Base-by-base conservation (phyloP, 2,329 filamentous ascomycete genomes). In the Acarospora socialis region DNA sequence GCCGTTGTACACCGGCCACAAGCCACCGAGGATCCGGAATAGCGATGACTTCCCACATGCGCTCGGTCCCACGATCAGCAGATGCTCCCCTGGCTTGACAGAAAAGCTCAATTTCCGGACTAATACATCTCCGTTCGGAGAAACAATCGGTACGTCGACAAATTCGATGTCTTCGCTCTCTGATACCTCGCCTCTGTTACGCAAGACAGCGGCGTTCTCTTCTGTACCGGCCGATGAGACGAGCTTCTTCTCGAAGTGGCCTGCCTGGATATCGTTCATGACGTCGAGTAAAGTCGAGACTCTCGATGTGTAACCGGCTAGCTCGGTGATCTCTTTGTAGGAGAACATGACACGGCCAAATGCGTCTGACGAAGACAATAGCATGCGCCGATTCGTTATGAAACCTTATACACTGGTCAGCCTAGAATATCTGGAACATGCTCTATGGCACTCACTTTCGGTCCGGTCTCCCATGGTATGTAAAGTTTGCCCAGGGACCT, bases 1-100 rank as follows among this genome's bases (percentile, higher is more conserved):
- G 31, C 90, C 90, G 42, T 90, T 87, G 55, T 98, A 98, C 8
- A 95, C 90, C 10, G 90, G 90, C 90, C 90, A 98, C 3, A 98
- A 66, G 1, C 90, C 90, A 39, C 90, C 90, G 1, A 98, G 70
- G 44, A 98, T 98, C 21, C 90, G 77, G 70, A 98, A 98, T 3
- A 98, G 68, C 10, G 81, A 92, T 0, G 83, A 93, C 56, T 98
- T 98, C 24, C 90, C 90, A 54, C 90, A 98, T 21, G 90, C 90
- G 52, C 98, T 98, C 14, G 90, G 90, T 1, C 90, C 90, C 24
- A 95, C 81, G 24, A 98, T 90, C 21, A 98, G 72, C 5, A 98
- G 69, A 46, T 98, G 90, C 37, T 93, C 83, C 34, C 84, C 83
- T 1, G 79, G 77, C 34, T 75, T 71, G 40, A 98, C 81, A 17